Percentiles rank a stretch among this genome's conserved stretches.
Evolutionary conservation across 2,329 filamentous ascomycete species (phyloP).

Genomic region (Alternaria angustiovoidea): DNA sequence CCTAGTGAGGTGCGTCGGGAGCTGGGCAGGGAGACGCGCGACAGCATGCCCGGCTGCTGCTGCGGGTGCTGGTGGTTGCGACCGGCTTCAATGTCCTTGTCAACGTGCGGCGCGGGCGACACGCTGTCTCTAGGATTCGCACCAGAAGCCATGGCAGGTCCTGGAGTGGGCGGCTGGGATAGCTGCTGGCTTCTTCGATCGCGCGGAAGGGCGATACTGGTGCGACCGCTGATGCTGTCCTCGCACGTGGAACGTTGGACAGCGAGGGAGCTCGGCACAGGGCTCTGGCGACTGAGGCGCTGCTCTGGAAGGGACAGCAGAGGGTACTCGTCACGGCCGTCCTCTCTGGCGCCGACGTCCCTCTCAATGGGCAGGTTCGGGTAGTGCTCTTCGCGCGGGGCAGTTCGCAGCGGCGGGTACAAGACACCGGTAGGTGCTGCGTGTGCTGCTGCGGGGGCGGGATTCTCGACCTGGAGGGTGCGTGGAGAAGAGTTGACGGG

Average conservation of each 20-base stretch:
- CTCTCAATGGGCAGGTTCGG: constrained; percentile 57
- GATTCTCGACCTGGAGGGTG: constrained; percentile 46
- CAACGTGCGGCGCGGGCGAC: constrained; percentile 17
- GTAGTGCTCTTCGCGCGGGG: constrained; percentile 17
- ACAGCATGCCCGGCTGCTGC: constrained; percentile 6
- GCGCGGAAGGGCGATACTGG: constrained; percentile 62
- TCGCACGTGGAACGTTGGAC: constrained; percentile 53
- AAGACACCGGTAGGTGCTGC: background rate
- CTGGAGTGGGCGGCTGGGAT: constrained; percentile 36
- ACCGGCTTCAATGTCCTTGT: constrained; percentile 40
- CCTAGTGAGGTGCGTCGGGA: constrained; percentile 42
- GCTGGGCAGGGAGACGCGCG: constrained; percentile 38
- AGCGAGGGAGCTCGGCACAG: constrained; percentile 44
- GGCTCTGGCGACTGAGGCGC: constrained; percentile 61
- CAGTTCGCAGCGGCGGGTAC: background rate
- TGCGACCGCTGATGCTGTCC: constrained; percentile 51
- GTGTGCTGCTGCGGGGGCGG: constrained; percentile 48
- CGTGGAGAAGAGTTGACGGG: constrained; percentile 68
- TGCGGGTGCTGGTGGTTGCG: background rate
- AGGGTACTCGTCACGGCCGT: constrained; percentile 61
- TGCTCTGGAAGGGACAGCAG: constrained; percentile 66
- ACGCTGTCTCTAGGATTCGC: constrained; percentile 21
- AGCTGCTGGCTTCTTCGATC: constrained; percentile 40
- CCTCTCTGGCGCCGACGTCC: constrained; percentile 29
- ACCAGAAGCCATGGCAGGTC: constrained; percentile 35